Conservation (phyloP, 2,329 filamentous ascomycete species). For the Aureobasidium subglaciale region DNA sequence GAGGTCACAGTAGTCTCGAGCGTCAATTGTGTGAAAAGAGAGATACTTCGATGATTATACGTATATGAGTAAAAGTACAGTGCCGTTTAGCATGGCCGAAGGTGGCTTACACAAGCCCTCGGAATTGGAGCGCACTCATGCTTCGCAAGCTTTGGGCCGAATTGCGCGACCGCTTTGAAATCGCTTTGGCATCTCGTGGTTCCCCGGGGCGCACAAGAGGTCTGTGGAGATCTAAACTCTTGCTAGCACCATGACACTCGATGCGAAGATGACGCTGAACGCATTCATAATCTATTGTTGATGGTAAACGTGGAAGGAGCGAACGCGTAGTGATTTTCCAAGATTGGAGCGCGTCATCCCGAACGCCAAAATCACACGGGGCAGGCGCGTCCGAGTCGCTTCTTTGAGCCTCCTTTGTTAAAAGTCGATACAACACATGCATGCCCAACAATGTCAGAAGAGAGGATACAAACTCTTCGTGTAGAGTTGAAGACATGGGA, state of each 20-base stretch:
- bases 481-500: slow-evolving; percentile 69
- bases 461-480: slow-evolving; percentile 40
- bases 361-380: neutral
- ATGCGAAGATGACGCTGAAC: too few relatives aligned
- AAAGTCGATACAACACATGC: neutral
- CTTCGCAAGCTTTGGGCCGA: neutral
- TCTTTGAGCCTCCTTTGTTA: neutral
- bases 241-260: neutral
- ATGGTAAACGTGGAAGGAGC: neutral
- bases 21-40: too few relatives aligned
- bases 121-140: slow-evolving; percentile 13
- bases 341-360: slow-evolving; percentile 9
- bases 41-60: neutral
- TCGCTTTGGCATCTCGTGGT: neutral
- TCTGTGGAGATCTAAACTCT: neutral
- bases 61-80: neutral
- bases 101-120: slow-evolving; percentile 9
- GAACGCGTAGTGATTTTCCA: too few relatives aligned
- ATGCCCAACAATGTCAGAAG: slow-evolving; percentile 6
- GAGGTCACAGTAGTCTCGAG: neutral
- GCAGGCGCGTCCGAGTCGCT: slow-evolving; percentile 5
- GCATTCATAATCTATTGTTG: neutral
- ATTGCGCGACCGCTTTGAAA: neutral
- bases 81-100: neutral
- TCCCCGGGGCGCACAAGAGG: too few relatives aligned